Evolutionary conservation across 2,329 filamentous ascomycete species (phyloP), one percentile per base, ranked within the genome.

Genomic region (Curvularia eragrostidis): DNA sequence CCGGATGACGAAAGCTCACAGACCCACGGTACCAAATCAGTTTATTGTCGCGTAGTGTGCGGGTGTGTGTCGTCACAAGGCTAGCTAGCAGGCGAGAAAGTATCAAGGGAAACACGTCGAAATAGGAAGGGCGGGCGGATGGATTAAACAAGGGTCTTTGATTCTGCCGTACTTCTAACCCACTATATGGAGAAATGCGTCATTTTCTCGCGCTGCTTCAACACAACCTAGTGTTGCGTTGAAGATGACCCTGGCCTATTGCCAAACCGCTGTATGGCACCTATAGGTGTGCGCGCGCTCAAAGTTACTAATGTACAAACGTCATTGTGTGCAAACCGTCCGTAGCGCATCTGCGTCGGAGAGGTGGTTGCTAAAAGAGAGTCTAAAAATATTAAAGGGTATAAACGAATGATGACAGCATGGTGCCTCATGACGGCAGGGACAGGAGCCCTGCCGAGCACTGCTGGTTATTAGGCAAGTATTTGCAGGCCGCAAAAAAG

Each of bases 321-420:
- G 68, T 73, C 64, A 69, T 74, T 43, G 50, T 57, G 67, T 57
- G 69, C 70, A 62, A 56, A 54, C 65, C 65, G 58, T 34, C 44
- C 50, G 23, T 34, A 36, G 42, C 54, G 54, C 56, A 43, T 41
- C 30, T 48, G 54, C 51, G 44, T 54, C 63, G 58, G 43, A 23
- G 56, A 50, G 23, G 49, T 59, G 64, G 48, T 67, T 28, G 69
- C 71, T 62, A 75, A 68, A 48, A 56, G 73, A 76, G 71, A 58
- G 72, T 76, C 70, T 75, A 76, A 73, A 43, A 73, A 69, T 59
- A 75, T 74, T 73, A 74, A 69, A 71, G 64, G 64, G 61, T 63
- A 71, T 69, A 74, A 75, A 63, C 69, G 72, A 76, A 71, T 61
- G 70, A 62, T 73, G 63, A 64, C 54, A 54, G 36, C 50, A 36